A percentile compares a stretch with the other conserved stretches of the same genome.
phyloP scores from a whole-genome alignment of 345 rosid genomes.

The Bruguiera parviflora region DNA sequence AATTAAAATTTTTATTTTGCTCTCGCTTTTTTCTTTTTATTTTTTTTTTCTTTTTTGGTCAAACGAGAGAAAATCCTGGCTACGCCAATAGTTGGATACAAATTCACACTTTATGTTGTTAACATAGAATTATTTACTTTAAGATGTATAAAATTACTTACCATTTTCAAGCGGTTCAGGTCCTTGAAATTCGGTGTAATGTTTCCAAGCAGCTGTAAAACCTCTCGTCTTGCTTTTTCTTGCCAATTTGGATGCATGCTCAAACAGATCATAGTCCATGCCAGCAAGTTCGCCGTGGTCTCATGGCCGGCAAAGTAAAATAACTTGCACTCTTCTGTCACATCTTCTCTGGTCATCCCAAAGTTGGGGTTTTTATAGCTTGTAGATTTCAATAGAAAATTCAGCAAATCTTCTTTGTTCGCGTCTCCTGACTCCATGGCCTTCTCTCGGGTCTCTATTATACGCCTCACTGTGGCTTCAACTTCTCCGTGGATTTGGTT shows the following conservation, averaged over 20 bases:
- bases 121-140: background rate
- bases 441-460: slow-evolving; percentile 21
- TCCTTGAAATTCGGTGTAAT: slow-evolving; percentile 14
- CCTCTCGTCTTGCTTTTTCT: slow-evolving; percentile 18
- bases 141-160: slow-evolving; percentile 5
- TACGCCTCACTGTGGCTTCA: background rate
- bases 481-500: slow-evolving; percentile 19
- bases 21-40: too few species aligned
- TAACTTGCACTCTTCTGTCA: slow-evolving; percentile 24
- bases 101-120: background rate
- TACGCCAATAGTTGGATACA: too few species aligned
- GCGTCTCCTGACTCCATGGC: slow-evolving; percentile 6
- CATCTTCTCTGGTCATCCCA: slow-evolving; percentile 20
- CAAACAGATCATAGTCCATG: slow-evolving; percentile 24
- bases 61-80: too few species aligned
- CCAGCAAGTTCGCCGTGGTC: slow-evolving; percentile 33
- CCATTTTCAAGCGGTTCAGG: slow-evolving; percentile 14
- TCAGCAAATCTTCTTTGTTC: slow-evolving; percentile 13
- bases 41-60: too few species aligned
- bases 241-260: slow-evolving; percentile 22
- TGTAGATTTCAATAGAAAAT: slow-evolving; percentile 16
- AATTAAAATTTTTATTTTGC: too few species aligned
- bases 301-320: slow-evolving; percentile 41
- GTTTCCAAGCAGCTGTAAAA: slow-evolving; percentile 4
- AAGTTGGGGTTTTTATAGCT: background rate